phyloP scores from a whole-genome alignment of 1,284 basidiomycete genomes.

The Ustanciosporium gigantosporum region DNA sequence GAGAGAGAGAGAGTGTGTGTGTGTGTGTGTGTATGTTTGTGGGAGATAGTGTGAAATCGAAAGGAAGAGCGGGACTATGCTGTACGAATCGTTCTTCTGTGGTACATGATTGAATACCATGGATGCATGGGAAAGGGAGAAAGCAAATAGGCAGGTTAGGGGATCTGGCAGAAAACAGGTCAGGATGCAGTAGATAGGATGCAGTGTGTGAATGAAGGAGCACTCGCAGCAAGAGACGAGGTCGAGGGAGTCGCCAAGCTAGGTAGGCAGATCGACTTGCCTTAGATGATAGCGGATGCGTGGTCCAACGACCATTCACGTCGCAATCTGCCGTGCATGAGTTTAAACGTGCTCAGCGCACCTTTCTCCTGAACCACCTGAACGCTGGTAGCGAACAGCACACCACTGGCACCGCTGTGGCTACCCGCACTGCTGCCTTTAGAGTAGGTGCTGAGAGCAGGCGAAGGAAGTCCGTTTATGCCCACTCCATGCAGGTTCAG shows the following conservation, averaged over 20 bases:
- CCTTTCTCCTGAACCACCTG: conserved; percentile 85
- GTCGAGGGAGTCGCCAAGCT: too few species aligned
- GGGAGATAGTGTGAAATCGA: too few species aligned
- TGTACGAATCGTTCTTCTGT: too few species aligned
- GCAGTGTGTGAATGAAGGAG: conserved; percentile 2
- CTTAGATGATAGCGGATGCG: conserved; percentile 12
- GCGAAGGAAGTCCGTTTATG: conserved; percentile 18
- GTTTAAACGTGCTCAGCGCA: conserved; percentile 77
- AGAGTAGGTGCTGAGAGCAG: conserved; percentile 37
- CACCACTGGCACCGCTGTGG: conserved; percentile 4
- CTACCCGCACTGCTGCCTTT: conserved; percentile 7
- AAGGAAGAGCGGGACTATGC: too few species aligned
- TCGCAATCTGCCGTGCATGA: conserved; percentile 72
- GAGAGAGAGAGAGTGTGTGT: too few species aligned
- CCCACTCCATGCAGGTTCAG: conserved; percentile 17
- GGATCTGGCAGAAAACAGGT: background rate
- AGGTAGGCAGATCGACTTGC: too few species aligned
- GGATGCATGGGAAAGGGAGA: too few species aligned
- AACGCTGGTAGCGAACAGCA: conserved; percentile 65
- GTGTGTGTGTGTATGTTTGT: too few species aligned
- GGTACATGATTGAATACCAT: too few species aligned
- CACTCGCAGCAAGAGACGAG: too few species aligned
- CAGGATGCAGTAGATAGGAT: background rate
- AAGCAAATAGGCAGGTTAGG: too few species aligned
- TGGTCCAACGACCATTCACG: conserved; percentile 69